A percentile compares a stretch with the other conserved stretches of the same genome.
These are phyloP conservation scores for Penicillium sclerotigenum DNA, from an alignment of 2,329 filamentous ascomycete genomes.

Conservation along the genomic window DNA sequence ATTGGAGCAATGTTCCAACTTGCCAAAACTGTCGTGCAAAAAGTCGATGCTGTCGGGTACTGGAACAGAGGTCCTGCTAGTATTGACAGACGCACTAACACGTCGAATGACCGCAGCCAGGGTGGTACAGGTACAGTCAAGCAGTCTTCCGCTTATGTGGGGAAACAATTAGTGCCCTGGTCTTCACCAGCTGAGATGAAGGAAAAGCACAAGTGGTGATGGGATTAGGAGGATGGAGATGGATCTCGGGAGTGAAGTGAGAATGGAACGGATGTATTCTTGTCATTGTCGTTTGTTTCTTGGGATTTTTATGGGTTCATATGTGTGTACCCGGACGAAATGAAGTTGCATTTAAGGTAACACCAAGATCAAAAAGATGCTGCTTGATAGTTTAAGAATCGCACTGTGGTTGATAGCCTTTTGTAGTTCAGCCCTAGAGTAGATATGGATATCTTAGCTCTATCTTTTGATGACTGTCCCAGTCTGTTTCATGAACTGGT, in stretches of 20 bases:
- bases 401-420: not conserved
- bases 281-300: not conserved
- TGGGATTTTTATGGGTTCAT: not conserved
- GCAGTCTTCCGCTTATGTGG: not conserved
- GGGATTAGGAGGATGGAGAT: not conserved
- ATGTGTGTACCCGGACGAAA: not conserved
- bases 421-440: not conserved
- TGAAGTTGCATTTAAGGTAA: not conserved
- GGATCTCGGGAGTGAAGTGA: not conserved
- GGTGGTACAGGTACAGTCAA: not conserved
- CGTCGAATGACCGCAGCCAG: not conserved
- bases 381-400: not conserved
- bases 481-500: too few species aligned
- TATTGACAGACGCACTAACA: not conserved
- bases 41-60: constrained; percentile 39
- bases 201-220: not conserved
- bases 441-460: not conserved
- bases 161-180: not conserved
- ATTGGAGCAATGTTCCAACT: constrained; percentile 17
- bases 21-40: constrained; percentile 34
- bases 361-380: not conserved
- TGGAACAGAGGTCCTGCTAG: constrained; percentile 21
- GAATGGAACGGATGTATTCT: not conserved
- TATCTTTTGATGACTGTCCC: too few species aligned
- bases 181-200: not conserved